Conservation (phyloP, 768 basidiomycete genomes). For the Tulasnella sp. region DNA sequence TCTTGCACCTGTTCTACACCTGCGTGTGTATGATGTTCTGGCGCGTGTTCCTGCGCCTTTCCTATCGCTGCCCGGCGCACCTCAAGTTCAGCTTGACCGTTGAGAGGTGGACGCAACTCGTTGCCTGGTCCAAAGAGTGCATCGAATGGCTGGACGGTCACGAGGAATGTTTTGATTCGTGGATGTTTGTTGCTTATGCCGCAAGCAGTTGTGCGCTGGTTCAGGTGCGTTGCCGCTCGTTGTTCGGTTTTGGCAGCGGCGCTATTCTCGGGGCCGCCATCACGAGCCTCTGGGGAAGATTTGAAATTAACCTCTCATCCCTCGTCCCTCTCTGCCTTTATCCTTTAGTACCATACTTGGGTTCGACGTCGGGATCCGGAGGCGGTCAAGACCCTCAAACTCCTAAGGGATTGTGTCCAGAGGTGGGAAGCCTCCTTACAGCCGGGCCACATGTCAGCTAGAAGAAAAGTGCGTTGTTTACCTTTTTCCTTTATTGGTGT, state of each 20-base stretch:
- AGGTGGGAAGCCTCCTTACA: conserved; percentile 83
- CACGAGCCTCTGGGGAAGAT: not conserved
- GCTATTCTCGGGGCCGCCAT: not conserved
- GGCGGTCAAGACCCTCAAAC: conserved; percentile 65
- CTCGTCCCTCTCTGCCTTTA: conserved; percentile 2
- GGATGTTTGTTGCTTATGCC: conserved; percentile 80
- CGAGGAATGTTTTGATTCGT: conserved; percentile 75
- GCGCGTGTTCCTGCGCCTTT: conserved; percentile 97
- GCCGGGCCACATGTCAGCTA: conserved; percentile 89
- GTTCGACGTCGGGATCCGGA: conserved; percentile 70
- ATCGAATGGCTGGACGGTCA: conserved; percentile 87
- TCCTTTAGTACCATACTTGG: conserved; percentile 81
- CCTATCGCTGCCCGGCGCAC: conserved; percentile 83
- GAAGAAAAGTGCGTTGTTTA: conserved; percentile 62
- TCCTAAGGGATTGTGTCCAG: conserved; percentile 74
- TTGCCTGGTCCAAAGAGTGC: conserved; percentile 63
- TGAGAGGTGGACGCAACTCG: conserved; percentile 68
- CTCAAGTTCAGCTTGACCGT: conserved; percentile 78
- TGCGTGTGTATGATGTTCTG: conserved; percentile 95
- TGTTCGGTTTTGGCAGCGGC: not conserved
- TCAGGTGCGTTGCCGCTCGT: conserved; percentile 51
- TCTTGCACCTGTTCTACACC: conserved; percentile 80
- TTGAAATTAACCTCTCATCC: not conserved
- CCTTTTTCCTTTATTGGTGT: not conserved
- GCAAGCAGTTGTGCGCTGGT: conserved; percentile 84